These are phyloP conservation scores for Chlamydomonas urium DNA, from an alignment of 139 green algal genomes.

Conservation along the genomic window DNA sequence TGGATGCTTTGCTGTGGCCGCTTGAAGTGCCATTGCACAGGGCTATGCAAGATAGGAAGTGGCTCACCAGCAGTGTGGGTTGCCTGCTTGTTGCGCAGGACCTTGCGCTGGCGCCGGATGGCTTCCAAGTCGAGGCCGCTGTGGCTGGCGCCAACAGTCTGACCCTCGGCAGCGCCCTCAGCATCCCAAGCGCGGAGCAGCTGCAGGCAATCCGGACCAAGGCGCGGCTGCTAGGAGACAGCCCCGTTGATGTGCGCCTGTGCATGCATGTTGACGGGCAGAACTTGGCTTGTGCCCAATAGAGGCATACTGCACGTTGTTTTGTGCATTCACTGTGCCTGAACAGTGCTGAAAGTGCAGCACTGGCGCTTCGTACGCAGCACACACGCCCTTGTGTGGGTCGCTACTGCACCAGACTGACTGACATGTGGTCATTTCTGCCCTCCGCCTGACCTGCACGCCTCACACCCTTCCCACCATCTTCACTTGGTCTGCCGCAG, in stretches of 20 bases:
- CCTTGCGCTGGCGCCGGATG: background rate
- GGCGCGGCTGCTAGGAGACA: background rate
- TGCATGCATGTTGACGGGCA: no score
- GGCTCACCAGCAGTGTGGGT: background rate
- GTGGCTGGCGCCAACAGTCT: background rate
- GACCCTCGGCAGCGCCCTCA: background rate
- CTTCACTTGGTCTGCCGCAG: background rate
- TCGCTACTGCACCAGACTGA: no score
- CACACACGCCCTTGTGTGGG: no score
- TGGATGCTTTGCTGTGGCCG: background rate
- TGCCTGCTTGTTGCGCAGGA: constrained; percentile 1
- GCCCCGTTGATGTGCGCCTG: background rate
- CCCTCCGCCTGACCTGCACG: no score
- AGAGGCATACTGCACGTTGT: no score
- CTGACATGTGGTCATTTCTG: no score
- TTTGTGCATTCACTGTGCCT: no score
- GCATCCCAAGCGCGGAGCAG: background rate
- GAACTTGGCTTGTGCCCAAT: no score
- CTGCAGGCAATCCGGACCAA: background rate
- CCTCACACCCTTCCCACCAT: no score
- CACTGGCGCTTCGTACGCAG: no score
- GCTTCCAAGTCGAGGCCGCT: background rate
- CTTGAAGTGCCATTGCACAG: background rate
- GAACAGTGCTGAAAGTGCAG: no score
- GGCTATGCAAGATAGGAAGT: background rate